Evolutionary conservation across 2,329 filamentous ascomycete genomes (phyloP).

Genomic region (Rutstroemia sp.): DNA sequence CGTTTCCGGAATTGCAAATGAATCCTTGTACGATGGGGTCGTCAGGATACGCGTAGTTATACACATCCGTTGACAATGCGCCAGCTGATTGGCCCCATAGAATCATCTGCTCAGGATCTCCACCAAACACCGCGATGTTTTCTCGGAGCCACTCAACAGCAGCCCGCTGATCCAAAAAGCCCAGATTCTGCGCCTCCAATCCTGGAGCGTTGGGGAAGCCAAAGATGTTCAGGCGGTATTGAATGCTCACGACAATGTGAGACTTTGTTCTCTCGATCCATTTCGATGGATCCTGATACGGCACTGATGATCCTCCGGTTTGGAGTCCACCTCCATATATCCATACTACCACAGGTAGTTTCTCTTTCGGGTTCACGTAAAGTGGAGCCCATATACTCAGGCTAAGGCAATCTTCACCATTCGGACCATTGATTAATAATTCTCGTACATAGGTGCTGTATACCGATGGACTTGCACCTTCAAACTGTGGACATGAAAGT

Average conservation of each 20-base stretch:
- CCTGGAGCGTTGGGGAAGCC: conserved; percentile 27
- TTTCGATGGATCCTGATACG: conserved; percentile 4
- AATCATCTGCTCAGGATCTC: conserved; percentile 45
- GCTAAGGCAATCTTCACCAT: conserved; percentile 24
- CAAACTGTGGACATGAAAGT: conserved; percentile 19
- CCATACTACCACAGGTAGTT: conserved; percentile 36
- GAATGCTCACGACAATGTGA: conserved; percentile 26
- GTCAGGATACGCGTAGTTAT: conserved; percentile 17
- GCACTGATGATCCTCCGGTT: conserved; percentile 10
- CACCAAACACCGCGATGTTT: conserved; percentile 53
- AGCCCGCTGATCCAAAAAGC: conserved; percentile 22
- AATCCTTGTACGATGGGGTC: conserved; percentile 19
- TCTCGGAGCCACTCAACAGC: conserved; percentile 32
- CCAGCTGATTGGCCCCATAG: conserved; percentile 48
- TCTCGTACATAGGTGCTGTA: conserved; percentile 13
- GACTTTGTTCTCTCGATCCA: conserved; percentile 13
- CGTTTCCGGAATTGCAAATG: conserved; percentile 18
- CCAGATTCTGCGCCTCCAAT: conserved; percentile 11
- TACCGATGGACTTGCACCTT: conserved; percentile 8
- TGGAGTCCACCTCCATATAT: conserved; percentile 13
- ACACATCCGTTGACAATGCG: conserved; percentile 39
- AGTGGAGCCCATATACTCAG: conserved; percentile 22
- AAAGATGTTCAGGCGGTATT: conserved; percentile 31
- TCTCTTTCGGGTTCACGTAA: conserved; percentile 25
- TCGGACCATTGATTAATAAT: conserved; percentile 5